Conservation (phyloP, 1,284 basidiomycete genomes). For the Malassezia arunalokei region DNA sequence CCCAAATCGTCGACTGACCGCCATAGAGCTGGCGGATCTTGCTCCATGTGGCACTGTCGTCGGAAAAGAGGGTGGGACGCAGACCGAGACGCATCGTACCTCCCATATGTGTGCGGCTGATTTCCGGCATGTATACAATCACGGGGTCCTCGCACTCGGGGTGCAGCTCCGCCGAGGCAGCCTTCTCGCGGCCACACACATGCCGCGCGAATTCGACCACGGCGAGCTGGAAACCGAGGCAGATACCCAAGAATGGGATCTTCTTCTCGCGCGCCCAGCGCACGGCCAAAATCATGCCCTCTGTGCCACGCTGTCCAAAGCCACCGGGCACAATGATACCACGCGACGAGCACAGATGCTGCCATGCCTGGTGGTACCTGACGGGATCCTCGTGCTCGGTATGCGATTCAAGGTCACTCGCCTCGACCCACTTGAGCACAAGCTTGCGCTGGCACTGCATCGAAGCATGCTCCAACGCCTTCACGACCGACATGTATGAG, state of each 20-base stretch:
- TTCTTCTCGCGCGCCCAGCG: constrained; percentile 93
- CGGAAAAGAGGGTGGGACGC: constrained; percentile 78
- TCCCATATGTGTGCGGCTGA: constrained; percentile 93
- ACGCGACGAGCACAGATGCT: constrained; percentile 70
- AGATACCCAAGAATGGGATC: constrained; percentile 89
- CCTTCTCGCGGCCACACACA: constrained; percentile 67
- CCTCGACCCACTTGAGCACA: constrained; percentile 66
- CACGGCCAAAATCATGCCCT: constrained; percentile 93
- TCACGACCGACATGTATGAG: constrained; percentile 96
- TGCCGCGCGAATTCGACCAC: constrained; percentile 89
- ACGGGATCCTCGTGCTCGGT: constrained; percentile 68
- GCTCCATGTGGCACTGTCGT: constrained; percentile 48
- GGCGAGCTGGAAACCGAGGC: constrained; percentile 93
- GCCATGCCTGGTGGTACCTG: constrained; percentile 91
- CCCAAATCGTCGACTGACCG: constrained; percentile 75
- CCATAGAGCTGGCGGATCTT: constrained; percentile 72
- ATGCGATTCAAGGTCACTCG: constrained; percentile 76
- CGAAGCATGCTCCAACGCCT: constrained; percentile 91
- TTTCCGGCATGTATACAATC: constrained; percentile 97
- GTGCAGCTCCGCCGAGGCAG: constrained; percentile 69
- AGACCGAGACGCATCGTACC: constrained; percentile 96
- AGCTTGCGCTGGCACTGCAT: constrained; percentile 72
- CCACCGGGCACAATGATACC: constrained; percentile 61
- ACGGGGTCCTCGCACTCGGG: constrained; percentile 56
- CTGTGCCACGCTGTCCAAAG: constrained; percentile 82